Evolutionary conservation across 1,139 yeast species (phyloP).

Genomic region (Suhomyces bolitotheri): DNA sequence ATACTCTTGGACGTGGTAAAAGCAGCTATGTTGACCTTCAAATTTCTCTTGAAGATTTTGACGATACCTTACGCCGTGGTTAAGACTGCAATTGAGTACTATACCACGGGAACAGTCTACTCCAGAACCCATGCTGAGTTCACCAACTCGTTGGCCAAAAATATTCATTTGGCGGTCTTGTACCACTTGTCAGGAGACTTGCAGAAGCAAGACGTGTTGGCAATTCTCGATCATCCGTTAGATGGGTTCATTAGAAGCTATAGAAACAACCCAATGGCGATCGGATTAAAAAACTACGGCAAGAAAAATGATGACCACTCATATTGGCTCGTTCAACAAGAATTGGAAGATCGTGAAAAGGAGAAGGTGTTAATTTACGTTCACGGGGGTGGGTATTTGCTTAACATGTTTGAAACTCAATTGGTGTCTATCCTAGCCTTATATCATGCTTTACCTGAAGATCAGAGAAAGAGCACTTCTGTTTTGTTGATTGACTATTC

Average conservation of each 20-base stretch:
- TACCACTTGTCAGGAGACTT: conserved; percentile 27
- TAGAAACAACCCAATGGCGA: conserved; percentile 13
- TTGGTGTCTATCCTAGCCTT: conserved; percentile 27
- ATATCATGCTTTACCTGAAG: conserved; percentile 24
- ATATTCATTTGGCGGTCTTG: conserved; percentile 29
- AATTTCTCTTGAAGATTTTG: conserved; percentile 9
- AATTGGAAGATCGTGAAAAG: conserved; percentile 7
- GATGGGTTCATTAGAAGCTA: conserved; percentile 12
- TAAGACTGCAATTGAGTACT: conserved; percentile 26
- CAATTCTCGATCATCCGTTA: conserved; percentile 15
- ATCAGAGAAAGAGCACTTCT: conserved; percentile 23
- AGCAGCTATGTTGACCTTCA: conserved; percentile 10
- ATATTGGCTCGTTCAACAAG: conserved; percentile 19
- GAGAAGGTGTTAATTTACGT: conserved; percentile 13
- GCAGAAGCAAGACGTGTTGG: conserved; percentile 15
- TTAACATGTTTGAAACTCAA: conserved; percentile 32
- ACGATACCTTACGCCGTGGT: conserved; percentile 24
- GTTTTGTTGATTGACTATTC: conserved; percentile 43
- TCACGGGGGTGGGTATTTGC: conserved; percentile 51
- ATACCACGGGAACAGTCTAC: conserved; percentile 35
- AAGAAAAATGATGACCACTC: conserved; percentile 15
- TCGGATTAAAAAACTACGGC: conserved; percentile 17
- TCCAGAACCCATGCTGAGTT: conserved; percentile 32
- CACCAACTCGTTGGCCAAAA: conserved; percentile 30
- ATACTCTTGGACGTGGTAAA: too few relatives aligned